These are phyloP conservation scores for Amanita bisporigera DNA, from an alignment of 1,284 basidiomycete genomes.

Conservation along the genomic window DNA sequence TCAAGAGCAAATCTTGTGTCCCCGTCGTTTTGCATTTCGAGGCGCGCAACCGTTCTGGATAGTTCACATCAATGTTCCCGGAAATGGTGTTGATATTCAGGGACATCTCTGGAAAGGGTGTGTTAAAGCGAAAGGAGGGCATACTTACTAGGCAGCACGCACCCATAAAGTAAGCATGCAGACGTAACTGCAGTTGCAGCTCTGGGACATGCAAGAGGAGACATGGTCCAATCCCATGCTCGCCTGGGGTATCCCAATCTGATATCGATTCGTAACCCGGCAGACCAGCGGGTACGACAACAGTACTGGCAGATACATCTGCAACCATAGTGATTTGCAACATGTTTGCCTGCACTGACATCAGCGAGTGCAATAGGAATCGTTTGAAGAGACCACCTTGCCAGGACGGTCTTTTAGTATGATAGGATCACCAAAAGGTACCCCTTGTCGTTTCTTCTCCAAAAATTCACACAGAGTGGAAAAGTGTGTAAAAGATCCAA, in stretches of 20 bases:
- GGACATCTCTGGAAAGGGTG: constrained; percentile 66
- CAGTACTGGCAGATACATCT: constrained; percentile 55
- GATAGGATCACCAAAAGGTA: constrained; percentile 80
- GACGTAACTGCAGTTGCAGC: constrained; percentile 75
- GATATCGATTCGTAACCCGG: constrained; percentile 63
- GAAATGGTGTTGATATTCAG: constrained; percentile 70
- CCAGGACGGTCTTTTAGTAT: constrained; percentile 77
- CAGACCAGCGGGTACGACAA: constrained; percentile 77
- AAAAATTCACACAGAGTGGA: constrained; percentile 86
- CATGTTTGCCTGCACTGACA: constrained; percentile 67
- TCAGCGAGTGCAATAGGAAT: constrained; percentile 12
- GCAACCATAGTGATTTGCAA: constrained; percentile 77
- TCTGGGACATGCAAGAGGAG: constrained; percentile 66
- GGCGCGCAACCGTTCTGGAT: constrained; percentile 53
- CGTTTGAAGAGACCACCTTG: constrained; percentile 54
- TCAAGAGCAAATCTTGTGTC: constrained; percentile 53
- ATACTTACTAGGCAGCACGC: constrained; percentile 25
- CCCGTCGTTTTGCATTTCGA: constrained; percentile 23
- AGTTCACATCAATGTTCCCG: constrained; percentile 56
- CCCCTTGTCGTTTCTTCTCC: constrained; percentile 62
- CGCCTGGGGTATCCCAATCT: constrained; percentile 22
- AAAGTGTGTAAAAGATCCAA: constrained; percentile 91
- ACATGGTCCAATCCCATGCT: constrained; percentile 55
- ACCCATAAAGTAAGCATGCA: constrained; percentile 92
- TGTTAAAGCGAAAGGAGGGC: constrained; percentile 14